A percentile compares a stretch with the other conserved stretches of the same genome.
Conservation (phyloP, 2,329 filamentous ascomycete genomes). For the Xylaria sp. region DNA sequence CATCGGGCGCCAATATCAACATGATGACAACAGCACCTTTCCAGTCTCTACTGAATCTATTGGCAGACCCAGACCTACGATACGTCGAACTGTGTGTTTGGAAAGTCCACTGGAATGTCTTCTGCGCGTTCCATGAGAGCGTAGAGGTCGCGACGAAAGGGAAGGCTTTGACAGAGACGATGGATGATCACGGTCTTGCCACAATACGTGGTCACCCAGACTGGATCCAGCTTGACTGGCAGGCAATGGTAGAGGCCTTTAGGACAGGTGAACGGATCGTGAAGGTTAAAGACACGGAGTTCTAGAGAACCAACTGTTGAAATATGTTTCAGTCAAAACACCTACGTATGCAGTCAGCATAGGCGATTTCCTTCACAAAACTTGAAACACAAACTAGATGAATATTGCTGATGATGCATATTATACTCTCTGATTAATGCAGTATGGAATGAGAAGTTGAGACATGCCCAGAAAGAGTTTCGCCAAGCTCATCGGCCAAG, state of each 20-base stretch:
- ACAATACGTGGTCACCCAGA: conserved; percentile 36
- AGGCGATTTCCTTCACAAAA: neutral
- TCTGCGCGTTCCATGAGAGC: conserved; percentile 57
- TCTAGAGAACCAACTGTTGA: conserved; percentile 6
- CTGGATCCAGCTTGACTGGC: conserved; percentile 36
- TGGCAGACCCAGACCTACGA: conserved; percentile 59
- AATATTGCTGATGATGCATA: conserved; percentile 5
- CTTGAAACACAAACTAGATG: neutral
- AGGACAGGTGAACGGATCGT: conserved; percentile 27
- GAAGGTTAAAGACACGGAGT: conserved; percentile 31
- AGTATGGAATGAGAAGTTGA: neutral
- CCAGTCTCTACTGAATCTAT: conserved; percentile 54
- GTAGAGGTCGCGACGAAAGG: conserved; percentile 24
- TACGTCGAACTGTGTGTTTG: conserved; percentile 54
- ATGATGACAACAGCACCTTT: conserved; percentile 45
- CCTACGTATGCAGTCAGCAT: neutral
- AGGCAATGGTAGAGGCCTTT: conserved; percentile 28
- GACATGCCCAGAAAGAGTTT: conserved; percentile 19
- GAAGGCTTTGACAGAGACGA: conserved; percentile 33
- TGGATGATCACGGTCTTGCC: conserved; percentile 41
- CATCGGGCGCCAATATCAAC: conserved; percentile 33
- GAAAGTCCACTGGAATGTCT: conserved; percentile 52
- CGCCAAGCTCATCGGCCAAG: conserved; percentile 14
- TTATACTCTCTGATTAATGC: neutral
- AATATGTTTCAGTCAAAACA: neutral